phyloP scores from a whole-genome alignment of 2,329 filamentous ascomycete genomes.

The Rutstroemia sp. region DNA sequence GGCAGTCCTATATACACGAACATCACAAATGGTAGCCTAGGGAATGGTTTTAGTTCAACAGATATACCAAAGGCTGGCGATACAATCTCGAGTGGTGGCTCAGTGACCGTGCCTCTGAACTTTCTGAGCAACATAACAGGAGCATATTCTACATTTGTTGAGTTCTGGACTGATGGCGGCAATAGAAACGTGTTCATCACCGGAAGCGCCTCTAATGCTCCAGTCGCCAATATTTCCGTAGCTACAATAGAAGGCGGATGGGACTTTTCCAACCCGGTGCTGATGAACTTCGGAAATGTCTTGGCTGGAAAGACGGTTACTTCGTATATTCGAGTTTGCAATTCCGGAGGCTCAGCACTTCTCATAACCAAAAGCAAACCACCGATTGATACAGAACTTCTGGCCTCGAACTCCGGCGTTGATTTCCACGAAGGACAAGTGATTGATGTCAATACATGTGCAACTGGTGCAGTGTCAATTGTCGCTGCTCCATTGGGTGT shows the following conservation, averaged over 20 bases:
- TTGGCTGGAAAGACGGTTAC: constrained; percentile 21
- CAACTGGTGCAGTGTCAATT: constrained; percentile 25
- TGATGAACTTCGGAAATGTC: constrained; percentile 26
- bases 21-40: neutral
- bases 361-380: constrained; percentile 28
- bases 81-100: constrained; percentile 20
- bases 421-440: constrained; percentile 25
- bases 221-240: constrained; percentile 27
- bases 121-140: constrained; percentile 22
- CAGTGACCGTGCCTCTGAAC: constrained; percentile 25
- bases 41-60: constrained; percentile 1
- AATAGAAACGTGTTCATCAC: constrained; percentile 22
- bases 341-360: constrained; percentile 27
- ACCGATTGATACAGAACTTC: constrained; percentile 17
- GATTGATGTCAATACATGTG: constrained; percentile 23
- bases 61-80: constrained; percentile 1
- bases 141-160: constrained; percentile 25
- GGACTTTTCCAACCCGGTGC: constrained; percentile 17
- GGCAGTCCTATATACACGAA: neutral
- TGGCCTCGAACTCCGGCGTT: constrained; percentile 17
- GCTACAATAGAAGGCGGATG: constrained; percentile 28
- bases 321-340: constrained; percentile 26
- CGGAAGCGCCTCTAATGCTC: constrained; percentile 24
- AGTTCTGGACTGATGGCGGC: constrained; percentile 28
- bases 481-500: constrained; percentile 20